A percentile compares a stretch with the other conserved stretches of the same genome.
Evolutionary conservation across 257 asterid genomes (phyloP).

Genomic region (Salvia hispanica): DNA sequence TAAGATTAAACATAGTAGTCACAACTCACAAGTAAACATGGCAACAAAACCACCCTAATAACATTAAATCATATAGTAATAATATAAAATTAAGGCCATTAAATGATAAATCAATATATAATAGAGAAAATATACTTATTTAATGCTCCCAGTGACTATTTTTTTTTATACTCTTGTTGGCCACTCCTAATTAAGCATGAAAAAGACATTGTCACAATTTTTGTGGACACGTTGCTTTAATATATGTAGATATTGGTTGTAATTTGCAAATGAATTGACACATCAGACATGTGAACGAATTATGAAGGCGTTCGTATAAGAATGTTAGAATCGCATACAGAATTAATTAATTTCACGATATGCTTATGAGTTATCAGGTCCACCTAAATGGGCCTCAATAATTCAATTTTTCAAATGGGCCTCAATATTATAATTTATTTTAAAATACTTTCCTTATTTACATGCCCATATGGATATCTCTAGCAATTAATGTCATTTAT

Average conservation of each 20-base stretch:
- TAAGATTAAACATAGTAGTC: too few relatives aligned
- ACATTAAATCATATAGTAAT: background rate
- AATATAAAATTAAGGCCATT: background rate
- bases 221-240: background rate
- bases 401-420: conserved; percentile 17
- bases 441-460: background rate
- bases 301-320: background rate
- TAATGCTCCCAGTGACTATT: background rate
- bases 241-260: background rate
- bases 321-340: background rate
- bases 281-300: conserved; percentile 17
- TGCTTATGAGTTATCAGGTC: conserved; percentile 15
- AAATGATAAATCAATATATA: background rate
- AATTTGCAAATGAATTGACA: conserved; percentile 6
- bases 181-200: background rate
- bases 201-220: background rate
- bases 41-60: too few relatives aligned
- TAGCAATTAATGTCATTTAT: conserved; percentile 33
- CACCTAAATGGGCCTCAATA: conserved; percentile 16
- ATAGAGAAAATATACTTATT: background rate
- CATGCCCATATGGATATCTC: background rate
- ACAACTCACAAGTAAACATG: too few relatives aligned
- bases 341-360: conserved; percentile 12
- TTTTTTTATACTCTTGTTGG: background rate
- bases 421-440: conserved; percentile 12